Evolutionary conservation across 179 eudicot species (phyloP).

Genomic region (Heliamphora pulchella): DNA sequence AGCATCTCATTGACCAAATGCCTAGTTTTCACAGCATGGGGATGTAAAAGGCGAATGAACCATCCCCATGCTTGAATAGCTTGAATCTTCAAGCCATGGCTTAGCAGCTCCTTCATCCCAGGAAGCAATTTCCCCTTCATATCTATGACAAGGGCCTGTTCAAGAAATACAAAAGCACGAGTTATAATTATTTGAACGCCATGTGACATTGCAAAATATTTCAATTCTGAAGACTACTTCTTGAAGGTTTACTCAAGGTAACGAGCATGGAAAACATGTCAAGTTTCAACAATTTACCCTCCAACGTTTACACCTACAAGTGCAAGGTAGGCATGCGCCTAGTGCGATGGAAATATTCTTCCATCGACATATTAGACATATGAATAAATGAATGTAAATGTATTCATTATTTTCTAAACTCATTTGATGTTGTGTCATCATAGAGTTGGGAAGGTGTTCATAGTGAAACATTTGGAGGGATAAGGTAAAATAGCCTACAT

Average conservation of each 20-base stretch:
- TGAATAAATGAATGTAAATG: neutral
- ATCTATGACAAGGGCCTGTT: constrained; percentile 53
- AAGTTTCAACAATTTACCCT: neutral
- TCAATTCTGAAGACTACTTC: neutral
- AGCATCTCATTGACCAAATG: constrained; percentile 74
- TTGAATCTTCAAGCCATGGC: constrained; percentile 59
- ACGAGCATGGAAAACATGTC: neutral
- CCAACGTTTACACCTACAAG: neutral
- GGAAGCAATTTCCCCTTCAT: constrained; percentile 56
- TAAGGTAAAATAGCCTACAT: neutral
- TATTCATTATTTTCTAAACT: neutral
- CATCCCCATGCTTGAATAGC: constrained; percentile 85
- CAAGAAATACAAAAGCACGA: constrained; percentile 1
- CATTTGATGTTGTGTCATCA: neutral
- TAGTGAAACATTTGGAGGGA: neutral
- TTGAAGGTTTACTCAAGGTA: neutral
- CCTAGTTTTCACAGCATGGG: constrained; percentile 49
- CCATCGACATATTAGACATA: neutral
- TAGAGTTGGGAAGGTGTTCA: constrained; percentile 6
- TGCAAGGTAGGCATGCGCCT: neutral
- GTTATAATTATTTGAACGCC: neutral
- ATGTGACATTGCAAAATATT: neutral
- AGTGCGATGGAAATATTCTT: neutral
- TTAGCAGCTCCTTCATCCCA: constrained; percentile 50
- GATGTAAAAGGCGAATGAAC: constrained; percentile 67